Base-by-base conservation (phyloP, 129 eudicot genomes). In the Ambrosia trifida region DNA sequence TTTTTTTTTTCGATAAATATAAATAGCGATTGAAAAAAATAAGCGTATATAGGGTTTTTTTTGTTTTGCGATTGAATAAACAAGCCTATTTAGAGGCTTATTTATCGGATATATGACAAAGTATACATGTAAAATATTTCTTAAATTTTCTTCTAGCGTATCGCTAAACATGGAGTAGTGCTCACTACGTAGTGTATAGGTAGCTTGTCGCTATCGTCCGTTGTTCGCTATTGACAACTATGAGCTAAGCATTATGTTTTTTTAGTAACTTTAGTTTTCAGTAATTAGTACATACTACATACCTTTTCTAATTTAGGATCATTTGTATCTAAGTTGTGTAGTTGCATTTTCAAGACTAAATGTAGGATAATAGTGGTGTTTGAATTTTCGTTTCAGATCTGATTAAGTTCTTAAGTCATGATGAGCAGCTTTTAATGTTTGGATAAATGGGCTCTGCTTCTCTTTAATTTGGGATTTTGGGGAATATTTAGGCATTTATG, bases 281-380 rank as follows among this genome's bases (percentile, higher is more conserved):
- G n/a, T n/a, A n/a, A n/a, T n/a, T 24, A 24, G 28, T 24, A 24
- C 7, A 17, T 59, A 66, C 7, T 46, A 2, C 31, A 3, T 69
- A 18, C 18, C 33, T 51, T 33, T 51, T 5, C 18, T 33, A 69
- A 9, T 40, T n/a, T 9, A 33, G 41, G 32, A 17, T 43, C 56
- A 41, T 30, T 51, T 9, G 2, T 43, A 12, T 58, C 68, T 41
- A 24, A 72, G n/a, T 58, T n/a, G 58, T 68, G 58, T 72, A 43
- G 68, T 41, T 72, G 44, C 54, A 58, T 40, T 14, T 41, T 4
- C 4, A 28, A 56, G 45, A 41, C 56, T 66, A 13, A 45, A 24
- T 58, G n/a, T 57, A 24, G 30, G 62, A 56, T 3, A 10, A 8
- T 56, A 36, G 63, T 11, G 38, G 38, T 57, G 63, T 57, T 10